Base-by-base conservation (phyloP, 169 alveolate species). In the Neospora caninum region DNA sequence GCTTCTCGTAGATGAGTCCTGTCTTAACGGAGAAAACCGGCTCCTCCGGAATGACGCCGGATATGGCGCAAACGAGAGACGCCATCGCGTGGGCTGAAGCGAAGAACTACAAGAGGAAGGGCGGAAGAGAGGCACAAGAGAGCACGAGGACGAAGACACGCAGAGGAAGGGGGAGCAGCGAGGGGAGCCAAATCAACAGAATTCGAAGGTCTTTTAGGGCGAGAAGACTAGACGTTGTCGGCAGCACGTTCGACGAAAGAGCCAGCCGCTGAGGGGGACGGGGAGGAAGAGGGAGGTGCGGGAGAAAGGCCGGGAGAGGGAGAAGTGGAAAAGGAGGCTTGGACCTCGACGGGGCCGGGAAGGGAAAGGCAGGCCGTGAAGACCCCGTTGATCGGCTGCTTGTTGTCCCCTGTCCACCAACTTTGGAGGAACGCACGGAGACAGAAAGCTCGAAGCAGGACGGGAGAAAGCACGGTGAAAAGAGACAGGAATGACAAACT, bases 1-100 rank as follows among this genome's bases (percentile, higher is more conserved):
- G 95, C 82, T 87, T 93, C 70, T 96, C 98, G 88, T 94, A 96
- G 54, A 96, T 83, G 43, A 80, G 88, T 38, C 97, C 96, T 31
- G 97, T 96, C 83, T 94, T 95, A 67, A 95, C 80, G 42, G 96
- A 91, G 92, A 95, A 92, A 25, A 96, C 98, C 0, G 98, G 97
- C 64, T 96, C 96, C 88, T 96, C 97, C 2, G 98, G 97, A 18
- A 95, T 94, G 0, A 70, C 87, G 22, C 98, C 98, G 29, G 97
- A 94, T 49, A 96, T 94, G 69, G 97, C 94, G 53, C 98, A 96
- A 39, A 96, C 96, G 69, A 96, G 69, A 38, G 96, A 54, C 95
- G 67, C 87, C 58, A 82, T 82, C 34, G 10, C 25, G 39, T 73
- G 13, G 20, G 34, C 86, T 73, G 43, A n/a, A 16, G 86, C 34